Conservation (phyloP, 2,329 filamentous ascomycete genomes). For the Calonectria pteridis region DNA sequence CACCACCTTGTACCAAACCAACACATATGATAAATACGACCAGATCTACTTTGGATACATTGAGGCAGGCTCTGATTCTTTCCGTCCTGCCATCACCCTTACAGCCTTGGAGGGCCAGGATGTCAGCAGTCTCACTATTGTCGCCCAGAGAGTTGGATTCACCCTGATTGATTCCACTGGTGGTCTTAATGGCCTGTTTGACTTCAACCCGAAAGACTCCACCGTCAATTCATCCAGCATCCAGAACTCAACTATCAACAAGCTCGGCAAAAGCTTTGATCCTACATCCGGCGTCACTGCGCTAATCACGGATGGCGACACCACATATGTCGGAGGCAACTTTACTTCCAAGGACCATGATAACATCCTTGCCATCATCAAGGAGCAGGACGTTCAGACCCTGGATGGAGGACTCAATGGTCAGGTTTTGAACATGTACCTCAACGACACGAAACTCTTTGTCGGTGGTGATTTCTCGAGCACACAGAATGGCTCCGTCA, state of each 20-base stretch:
- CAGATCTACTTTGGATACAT: conserved; percentile 89
- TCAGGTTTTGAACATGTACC: conserved; percentile 78
- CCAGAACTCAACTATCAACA: conserved; percentile 79
- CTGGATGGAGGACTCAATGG: conserved; percentile 83
- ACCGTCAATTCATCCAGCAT: conserved; percentile 73
- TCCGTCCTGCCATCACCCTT: conserved; percentile 85
- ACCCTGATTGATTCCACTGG: conserved; percentile 79
- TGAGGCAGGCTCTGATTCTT: conserved; percentile 78
- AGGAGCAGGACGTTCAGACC: conserved; percentile 71
- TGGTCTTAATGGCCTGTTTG: conserved; percentile 89
- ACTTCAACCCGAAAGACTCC: conserved; percentile 76
- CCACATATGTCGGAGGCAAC: conserved; percentile 84
- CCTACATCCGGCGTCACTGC: conserved; percentile 75
- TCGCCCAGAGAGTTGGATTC: conserved; percentile 91
- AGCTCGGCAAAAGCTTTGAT: conserved; percentile 78
- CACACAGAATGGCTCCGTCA: conserved; percentile 70
- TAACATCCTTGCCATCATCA: conserved; percentile 83
- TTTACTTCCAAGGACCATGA: conserved; percentile 77
- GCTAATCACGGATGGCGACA: conserved; percentile 73
- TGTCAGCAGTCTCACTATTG: conserved; percentile 76
- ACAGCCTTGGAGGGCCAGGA: conserved; percentile 75
- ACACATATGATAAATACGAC: conserved; percentile 97
- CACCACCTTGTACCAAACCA: conserved; percentile 85
- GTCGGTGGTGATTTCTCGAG: conserved; percentile 88
- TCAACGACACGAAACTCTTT: conserved; percentile 76